Evolutionary conservation across 192 early-diverging fungal species (phyloP), one percentile per base, ranked within the genome.

Genomic region (Phycomyces nitens): DNA sequence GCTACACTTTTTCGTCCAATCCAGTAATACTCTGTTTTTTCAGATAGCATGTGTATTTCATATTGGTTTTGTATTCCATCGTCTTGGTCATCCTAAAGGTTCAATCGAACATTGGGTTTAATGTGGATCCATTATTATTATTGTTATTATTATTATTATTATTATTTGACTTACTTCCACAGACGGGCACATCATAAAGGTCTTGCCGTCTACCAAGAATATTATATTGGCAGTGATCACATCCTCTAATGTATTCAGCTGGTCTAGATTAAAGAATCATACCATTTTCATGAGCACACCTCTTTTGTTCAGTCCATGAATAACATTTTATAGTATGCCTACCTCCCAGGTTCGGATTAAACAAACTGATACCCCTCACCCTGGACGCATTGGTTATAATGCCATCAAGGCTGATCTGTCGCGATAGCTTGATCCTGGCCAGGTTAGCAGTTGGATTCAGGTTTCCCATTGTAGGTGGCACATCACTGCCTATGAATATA

Each of bases 1-100:
- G 75, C 77, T n/a, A 84, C 44, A 18, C 79, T 75, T 40, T 78
- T 78, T 14, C 76, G 73, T 0, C 84, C 82, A 22, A 88, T 79
- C 89, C 89, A 92, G 71, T 89, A 91, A 69, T 81, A 87, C 66
- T 94, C 92, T 12, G 89, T 72, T 42, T 82, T 81, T 20, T 86
- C 80, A 7, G 80, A 64, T 20, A 94, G 54, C 27, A 71, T 63
- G 15, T 81, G 72, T 16, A 80, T 61, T 51, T 88, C 77, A 38
- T 71, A 77, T 65, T 70, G 68, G 15, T 54, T 53, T 23, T 62
- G 27, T 18, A 23, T 50, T 34, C 57, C 62, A 59, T 64, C 86
- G 77, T 40, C 61, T 62, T 63, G 71, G 77, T 42, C 75, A 61
- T n/a, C 20, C 39, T n/a, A n/a, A n/a, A n/a, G n/a, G n/a, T n/a